Conservation (phyloP, 1,284 basidiomycete genomes). For the Mycena sp. region DNA sequence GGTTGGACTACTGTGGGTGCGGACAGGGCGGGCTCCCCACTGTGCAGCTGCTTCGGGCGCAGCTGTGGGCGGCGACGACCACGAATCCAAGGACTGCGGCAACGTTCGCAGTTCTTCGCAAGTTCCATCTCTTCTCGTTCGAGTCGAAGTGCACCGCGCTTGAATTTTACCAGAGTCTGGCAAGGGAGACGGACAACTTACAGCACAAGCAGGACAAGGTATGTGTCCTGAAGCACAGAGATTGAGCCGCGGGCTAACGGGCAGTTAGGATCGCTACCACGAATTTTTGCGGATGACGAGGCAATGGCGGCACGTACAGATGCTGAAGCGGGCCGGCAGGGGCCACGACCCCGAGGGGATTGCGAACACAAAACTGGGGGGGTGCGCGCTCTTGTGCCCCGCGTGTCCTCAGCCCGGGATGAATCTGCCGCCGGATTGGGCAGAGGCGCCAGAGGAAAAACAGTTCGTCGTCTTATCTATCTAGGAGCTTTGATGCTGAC, state of each 20-base stretch:
- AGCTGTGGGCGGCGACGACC: constrained; percentile 26
- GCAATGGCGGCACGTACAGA: constrained; percentile 35
- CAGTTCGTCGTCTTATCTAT: constrained; percentile 18
- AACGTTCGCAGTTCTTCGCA: constrained; percentile 35
- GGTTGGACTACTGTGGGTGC: constrained; percentile 42
- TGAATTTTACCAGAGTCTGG: constrained; percentile 37
- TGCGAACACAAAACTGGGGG: constrained; percentile 31
- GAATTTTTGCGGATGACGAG: constrained; percentile 31
- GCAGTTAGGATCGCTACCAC: constrained; percentile 36
- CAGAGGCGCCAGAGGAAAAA: constrained; percentile 26
- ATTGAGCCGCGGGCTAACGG: neutral
- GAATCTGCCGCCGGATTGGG: constrained; percentile 37
- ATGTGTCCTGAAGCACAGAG: no score
- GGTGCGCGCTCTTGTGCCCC: constrained; percentile 39
- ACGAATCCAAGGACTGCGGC: constrained; percentile 32
- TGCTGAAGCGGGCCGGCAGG: constrained; percentile 36
- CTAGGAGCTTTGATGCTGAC: neutral
- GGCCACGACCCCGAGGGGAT: constrained; percentile 35
- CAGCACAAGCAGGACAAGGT: neutral
- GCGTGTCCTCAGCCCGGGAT: constrained; percentile 42
- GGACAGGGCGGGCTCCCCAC: neutral
- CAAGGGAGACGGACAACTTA: constrained; percentile 34
- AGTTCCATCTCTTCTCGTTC: constrained; percentile 36
- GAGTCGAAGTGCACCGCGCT: constrained; percentile 28
- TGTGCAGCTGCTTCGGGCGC: constrained; percentile 25